Percentiles rank a stretch among this genome's conserved stretches.
phyloP scores from a whole-genome alignment of 441 rosid genomes.

The Eutrema salsugineum region DNA sequence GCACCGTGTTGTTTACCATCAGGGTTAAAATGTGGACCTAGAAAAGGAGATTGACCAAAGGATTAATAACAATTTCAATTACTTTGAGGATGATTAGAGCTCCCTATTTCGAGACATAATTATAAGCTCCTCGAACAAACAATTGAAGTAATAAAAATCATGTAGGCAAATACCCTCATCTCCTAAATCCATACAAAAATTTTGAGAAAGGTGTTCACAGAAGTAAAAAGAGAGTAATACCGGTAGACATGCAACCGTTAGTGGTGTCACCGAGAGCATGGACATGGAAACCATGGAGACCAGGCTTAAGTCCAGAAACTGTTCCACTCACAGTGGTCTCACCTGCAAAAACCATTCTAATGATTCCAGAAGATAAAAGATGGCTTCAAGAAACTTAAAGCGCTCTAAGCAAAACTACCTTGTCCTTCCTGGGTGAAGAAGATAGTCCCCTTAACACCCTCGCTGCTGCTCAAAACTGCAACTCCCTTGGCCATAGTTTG shows the following conservation, averaged over 20 bases:
- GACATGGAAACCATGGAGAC: slow-evolving; percentile 90
- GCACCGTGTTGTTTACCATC: slow-evolving; percentile 86
- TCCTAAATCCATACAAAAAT: not conserved
- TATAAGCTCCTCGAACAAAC: not conserved
- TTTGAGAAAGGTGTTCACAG: not conserved
- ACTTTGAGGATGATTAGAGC: not conserved
- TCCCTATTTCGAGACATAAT: not conserved
- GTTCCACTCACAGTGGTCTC: slow-evolving; percentile 74
- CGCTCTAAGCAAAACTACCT: slow-evolving; percentile 35
- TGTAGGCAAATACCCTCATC: not conserved
- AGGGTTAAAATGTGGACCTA: slow-evolving; percentile 96
- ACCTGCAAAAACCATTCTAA: slow-evolving; percentile 34
- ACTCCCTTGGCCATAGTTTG: slow-evolving; percentile 82
- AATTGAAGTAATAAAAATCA: not conserved
- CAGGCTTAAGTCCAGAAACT: slow-evolving; percentile 84
- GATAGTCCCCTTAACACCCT: slow-evolving; percentile 76
- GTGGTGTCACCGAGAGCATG: slow-evolving; percentile 96
- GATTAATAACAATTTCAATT: not conserved
- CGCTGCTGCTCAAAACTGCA: slow-evolving; percentile 61
- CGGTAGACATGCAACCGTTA: slow-evolving; percentile 99
- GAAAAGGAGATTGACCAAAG: slow-evolving; percentile 11
- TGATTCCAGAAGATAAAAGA: not conserved
- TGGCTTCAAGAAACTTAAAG: not conserved
- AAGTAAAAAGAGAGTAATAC: slow-evolving; percentile 35
- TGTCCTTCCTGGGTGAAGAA: slow-evolving; percentile 71